Conservation (phyloP, 139 green algal genomes). For the Chlamydomonas incerta region DNA sequence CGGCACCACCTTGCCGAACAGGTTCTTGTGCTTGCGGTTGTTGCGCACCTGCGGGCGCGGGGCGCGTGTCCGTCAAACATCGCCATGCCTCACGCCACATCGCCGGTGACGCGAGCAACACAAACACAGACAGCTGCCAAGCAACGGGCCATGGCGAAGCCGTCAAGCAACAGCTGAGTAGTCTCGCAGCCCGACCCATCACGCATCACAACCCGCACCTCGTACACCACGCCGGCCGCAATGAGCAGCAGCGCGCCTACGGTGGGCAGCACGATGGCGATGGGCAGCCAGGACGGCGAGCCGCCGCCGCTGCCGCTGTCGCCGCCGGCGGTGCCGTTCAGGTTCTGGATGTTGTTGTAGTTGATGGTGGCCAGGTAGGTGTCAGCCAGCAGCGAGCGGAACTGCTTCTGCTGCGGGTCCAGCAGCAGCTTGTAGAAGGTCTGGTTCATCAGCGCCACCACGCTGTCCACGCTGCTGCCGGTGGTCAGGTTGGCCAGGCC, state of each 20-base stretch:
- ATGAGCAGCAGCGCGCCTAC: constrained; percentile 52
- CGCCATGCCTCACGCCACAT: too few species aligned
- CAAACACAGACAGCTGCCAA: too few species aligned
- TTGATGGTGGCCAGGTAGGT: constrained; percentile 39
- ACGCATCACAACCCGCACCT: too few species aligned
- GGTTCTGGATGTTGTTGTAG: constrained; percentile 34
- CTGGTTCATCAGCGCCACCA: neutral
- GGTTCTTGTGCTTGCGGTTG: constrained; percentile 55
- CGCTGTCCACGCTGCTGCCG: neutral
- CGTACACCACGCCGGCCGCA: constrained; percentile 42
- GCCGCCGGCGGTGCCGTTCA: neutral
- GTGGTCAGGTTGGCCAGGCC: constrained; percentile 19
- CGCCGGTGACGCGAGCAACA: too few species aligned
- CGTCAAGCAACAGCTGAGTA: too few species aligned
- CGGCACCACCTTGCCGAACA: constrained; percentile 52
- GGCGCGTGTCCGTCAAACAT: too few species aligned
- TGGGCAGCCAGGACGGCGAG: constrained; percentile 47
- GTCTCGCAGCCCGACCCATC: too few species aligned
- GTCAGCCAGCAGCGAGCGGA: constrained; percentile 1
- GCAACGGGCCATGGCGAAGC: too few species aligned
- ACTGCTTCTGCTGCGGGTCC: constrained; percentile 40
- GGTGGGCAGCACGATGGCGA: constrained; percentile 50
- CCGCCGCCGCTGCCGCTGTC: neutral
- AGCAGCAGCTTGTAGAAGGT: constrained; percentile 14
- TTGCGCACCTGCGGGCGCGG: constrained; percentile 31